Evolutionary conservation across 2,329 filamentous ascomycete species (phyloP).

Genomic region (Thermoascus crustaceus): DNA sequence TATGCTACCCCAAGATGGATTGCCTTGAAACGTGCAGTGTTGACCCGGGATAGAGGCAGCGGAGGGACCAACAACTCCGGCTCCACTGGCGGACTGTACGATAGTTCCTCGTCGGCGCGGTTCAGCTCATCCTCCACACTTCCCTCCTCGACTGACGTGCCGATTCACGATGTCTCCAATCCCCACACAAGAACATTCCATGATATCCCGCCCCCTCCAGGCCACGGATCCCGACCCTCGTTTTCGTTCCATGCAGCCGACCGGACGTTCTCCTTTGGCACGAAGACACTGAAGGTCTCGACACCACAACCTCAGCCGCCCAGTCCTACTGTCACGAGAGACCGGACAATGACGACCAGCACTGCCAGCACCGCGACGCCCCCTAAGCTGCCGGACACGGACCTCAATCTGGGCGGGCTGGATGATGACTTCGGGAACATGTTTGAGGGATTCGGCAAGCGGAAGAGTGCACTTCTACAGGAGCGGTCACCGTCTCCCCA

Average conservation of each 20-base stretch:
- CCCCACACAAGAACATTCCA: slow-evolving; percentile 31
- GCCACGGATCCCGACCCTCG: slow-evolving; percentile 28
- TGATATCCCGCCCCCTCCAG: slow-evolving; percentile 35
- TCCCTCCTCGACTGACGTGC: slow-evolving; percentile 46
- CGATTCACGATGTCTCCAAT: slow-evolving; percentile 30
- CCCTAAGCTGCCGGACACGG: slow-evolving; percentile 42
- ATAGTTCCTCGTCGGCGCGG: slow-evolving; percentile 42
- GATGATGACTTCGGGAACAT: slow-evolving; percentile 44
- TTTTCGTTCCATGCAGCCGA: slow-evolving; percentile 39
- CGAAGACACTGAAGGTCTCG: slow-evolving; percentile 18
- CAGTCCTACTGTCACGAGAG: slow-evolving; percentile 24
- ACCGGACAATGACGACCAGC: slow-evolving; percentile 43
- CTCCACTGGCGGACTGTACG: slow-evolving; percentile 38
- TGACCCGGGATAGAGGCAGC: slow-evolving; percentile 36
- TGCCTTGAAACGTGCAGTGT: too few relatives aligned
- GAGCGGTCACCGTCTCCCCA: slow-evolving; percentile 14
- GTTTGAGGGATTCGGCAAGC: slow-evolving; percentile 41
- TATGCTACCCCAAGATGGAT: too few relatives aligned
- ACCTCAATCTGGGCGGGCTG: slow-evolving; percentile 33
- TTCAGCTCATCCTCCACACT: slow-evolving; percentile 49
- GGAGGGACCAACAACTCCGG: slow-evolving; percentile 42
- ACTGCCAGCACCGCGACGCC: slow-evolving; percentile 45
- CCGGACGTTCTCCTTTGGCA: slow-evolving; percentile 48
- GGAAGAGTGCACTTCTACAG: slow-evolving; percentile 19
- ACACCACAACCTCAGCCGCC: slow-evolving; percentile 18